Evolutionary conservation across 1,284 basidiomycete species (phyloP).

Genomic region (Microbotryum intermedium): DNA sequence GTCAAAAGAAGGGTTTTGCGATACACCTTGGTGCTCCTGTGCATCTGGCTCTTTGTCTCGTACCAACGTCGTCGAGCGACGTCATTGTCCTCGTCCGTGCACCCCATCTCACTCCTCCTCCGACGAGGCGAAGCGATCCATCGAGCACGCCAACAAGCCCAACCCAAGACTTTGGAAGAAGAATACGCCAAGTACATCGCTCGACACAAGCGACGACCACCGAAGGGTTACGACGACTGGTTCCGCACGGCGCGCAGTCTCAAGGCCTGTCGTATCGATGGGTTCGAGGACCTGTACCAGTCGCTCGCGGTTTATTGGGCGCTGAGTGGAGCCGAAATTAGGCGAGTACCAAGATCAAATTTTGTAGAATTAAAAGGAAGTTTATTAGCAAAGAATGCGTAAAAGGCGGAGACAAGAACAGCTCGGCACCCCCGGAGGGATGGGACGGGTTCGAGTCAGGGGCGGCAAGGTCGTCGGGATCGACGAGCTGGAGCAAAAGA

Average conservation of each 20-base stretch:
- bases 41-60: no score
- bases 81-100: not conserved
- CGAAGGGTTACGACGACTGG: constrained; percentile 16
- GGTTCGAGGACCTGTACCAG: constrained; percentile 11
- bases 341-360: not conserved
- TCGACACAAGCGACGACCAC: constrained; percentile 2
- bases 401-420: not conserved
- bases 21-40: no score
- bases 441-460: constrained; percentile 5
- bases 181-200: not conserved
- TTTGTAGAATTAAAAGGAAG: no score
- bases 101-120: constrained; percentile 15
- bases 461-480: not conserved
- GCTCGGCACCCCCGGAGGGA: not conserved
- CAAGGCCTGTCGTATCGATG: constrained; percentile 4
- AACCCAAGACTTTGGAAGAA: constrained; percentile 5
- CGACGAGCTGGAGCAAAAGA: not conserved
- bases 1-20: no score
- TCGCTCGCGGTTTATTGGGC: constrained; percentile 10
- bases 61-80: no score
- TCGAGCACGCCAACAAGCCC: not conserved
- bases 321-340: constrained; percentile 4
- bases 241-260: not conserved
- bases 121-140: not conserved
- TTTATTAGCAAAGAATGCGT: no score